These are phyloP conservation scores for Leccinellum rugosiceps DNA, from an alignment of 768 basidiomycete species.

Conservation along the genomic window DNA sequence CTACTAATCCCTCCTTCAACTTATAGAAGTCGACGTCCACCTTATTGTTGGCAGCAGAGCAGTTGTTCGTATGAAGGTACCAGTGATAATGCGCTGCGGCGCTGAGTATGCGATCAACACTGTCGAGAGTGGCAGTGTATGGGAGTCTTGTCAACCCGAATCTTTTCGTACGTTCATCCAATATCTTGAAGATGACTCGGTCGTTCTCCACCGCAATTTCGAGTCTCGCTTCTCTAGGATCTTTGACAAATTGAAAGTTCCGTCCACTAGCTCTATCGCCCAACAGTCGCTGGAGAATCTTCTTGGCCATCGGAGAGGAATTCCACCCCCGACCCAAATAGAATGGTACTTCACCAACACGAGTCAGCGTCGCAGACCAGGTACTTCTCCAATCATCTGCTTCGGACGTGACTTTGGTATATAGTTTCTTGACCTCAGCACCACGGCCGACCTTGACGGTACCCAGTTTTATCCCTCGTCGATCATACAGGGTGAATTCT, in stretches of 20 bases:
- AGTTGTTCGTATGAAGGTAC: conserved; percentile 13
- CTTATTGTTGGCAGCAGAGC: not conserved
- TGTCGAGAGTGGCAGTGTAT: not conserved
- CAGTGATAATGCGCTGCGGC: conserved; percentile 20
- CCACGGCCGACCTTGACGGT: not conserved
- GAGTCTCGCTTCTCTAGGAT: conserved; percentile 1
- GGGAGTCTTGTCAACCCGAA: not conserved
- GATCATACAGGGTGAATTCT: conserved; percentile 19
- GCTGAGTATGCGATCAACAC: not conserved
- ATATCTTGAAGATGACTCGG: not conserved
- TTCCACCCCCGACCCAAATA: not conserved
- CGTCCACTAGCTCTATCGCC: not conserved
- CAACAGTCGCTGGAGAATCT: not conserved
- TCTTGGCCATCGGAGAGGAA: not conserved
- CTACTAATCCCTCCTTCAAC: not conserved
- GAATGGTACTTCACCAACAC: not conserved
- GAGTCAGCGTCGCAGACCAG: conserved; percentile 1
- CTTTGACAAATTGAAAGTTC: not conserved
- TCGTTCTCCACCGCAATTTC: not conserved
- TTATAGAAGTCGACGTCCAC: conserved; percentile 13
- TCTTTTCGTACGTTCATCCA: not conserved
- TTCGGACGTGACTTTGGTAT: not conserved
- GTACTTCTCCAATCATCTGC: not conserved
- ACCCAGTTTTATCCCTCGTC: not conserved
- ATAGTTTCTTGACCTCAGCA: not conserved